Percentiles rank a stretch among this genome's conserved stretches.
These are phyloP conservation scores for Grifola frondosa DNA, from an alignment of 1,284 basidiomycete species.

Conservation along the genomic window DNA sequence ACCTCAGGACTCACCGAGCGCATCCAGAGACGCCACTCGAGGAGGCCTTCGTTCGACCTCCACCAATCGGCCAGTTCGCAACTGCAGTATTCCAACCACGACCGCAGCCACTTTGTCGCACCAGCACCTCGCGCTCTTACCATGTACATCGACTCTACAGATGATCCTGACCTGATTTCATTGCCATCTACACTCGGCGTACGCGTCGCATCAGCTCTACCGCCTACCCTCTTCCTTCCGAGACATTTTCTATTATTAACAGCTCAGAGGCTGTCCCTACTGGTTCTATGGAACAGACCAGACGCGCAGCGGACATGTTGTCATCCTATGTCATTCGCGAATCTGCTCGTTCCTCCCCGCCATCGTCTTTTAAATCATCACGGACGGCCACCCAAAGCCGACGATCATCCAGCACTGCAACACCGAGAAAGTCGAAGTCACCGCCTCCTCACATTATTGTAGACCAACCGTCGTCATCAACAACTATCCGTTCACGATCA, in stretches of 20 bases:
- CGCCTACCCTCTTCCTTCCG: slow-evolving; percentile 32
- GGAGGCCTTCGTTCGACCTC: slow-evolving; percentile 51
- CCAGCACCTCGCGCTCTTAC: slow-evolving; percentile 72
- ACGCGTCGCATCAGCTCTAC: slow-evolving; percentile 43
- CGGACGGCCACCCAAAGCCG: slow-evolving; percentile 14
- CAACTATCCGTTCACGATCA: slow-evolving; percentile 35
- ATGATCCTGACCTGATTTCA: slow-evolving; percentile 49
- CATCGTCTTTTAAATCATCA: slow-evolving; percentile 19
- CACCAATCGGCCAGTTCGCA: slow-evolving; percentile 31
- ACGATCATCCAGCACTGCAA: slow-evolving; percentile 21
- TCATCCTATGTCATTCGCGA: slow-evolving; percentile 24
- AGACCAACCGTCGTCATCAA: slow-evolving; percentile 15
- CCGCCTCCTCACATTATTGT: slow-evolving; percentile 28
- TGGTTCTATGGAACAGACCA: slow-evolving; percentile 14
- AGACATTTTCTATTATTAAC: slow-evolving; percentile 11
- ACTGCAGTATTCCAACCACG: slow-evolving; percentile 50
- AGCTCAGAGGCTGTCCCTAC: slow-evolving; percentile 13
- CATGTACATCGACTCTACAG: slow-evolving; percentile 61
- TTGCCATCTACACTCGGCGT: slow-evolving; percentile 73
- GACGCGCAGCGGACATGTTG: slow-evolving; percentile 26
- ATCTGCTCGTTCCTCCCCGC: slow-evolving; percentile 17
- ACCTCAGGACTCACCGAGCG: slow-evolving; percentile 21
- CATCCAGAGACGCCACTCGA: slow-evolving; percentile 30
- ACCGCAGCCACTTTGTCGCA: slow-evolving; percentile 54
- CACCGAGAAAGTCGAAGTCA: slow-evolving; percentile 19